Conservation (phyloP, 108 stramenopile species). For the Asterionellopsis glacialis region DNA sequence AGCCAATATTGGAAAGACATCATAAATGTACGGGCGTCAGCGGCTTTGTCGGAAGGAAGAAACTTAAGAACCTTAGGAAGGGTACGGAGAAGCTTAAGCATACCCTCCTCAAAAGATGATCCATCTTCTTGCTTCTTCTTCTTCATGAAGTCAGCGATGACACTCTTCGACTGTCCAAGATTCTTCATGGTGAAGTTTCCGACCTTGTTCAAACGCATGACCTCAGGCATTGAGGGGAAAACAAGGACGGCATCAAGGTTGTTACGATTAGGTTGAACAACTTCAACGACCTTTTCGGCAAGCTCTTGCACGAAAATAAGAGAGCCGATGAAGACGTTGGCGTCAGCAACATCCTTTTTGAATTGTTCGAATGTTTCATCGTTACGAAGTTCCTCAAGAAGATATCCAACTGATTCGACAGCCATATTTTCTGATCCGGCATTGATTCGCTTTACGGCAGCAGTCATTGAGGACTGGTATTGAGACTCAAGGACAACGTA, state of each 20-base stretch:
- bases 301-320: slow-evolving; percentile 97
- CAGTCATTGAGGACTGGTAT: slow-evolving; percentile 94
- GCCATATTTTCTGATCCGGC: slow-evolving; percentile 91
- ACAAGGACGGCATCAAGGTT: slow-evolving; percentile 88
- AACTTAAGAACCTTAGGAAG: slow-evolving; percentile 96
- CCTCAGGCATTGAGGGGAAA: slow-evolving; percentile 97
- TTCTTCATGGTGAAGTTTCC: slow-evolving; percentile 95
- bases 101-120: slow-evolving; percentile 95
- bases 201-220: slow-evolving; percentile 97
- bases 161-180: slow-evolving; percentile 92
- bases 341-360: slow-evolving; percentile 87
- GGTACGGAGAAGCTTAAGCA: slow-evolving; percentile 94
- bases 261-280: slow-evolving; percentile 83
- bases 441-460: slow-evolving; percentile 94
- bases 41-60: slow-evolving; percentile 94
- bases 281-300: slow-evolving; percentile 92
- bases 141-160: slow-evolving; percentile 96
- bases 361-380: slow-evolving; percentile 85
- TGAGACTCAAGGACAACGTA: slow-evolving; percentile 97
- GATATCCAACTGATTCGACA: slow-evolving; percentile 94
- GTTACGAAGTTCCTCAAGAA: slow-evolving; percentile 92
- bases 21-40: slow-evolving; percentile 95
- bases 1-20: slow-evolving; percentile 99
- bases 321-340: slow-evolving; percentile 95
- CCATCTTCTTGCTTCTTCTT: slow-evolving; percentile 97